A percentile compares a stretch with the other conserved stretches of the same genome.
Conservation (phyloP, 306 rosid species). For the Myrica gale region DNA sequence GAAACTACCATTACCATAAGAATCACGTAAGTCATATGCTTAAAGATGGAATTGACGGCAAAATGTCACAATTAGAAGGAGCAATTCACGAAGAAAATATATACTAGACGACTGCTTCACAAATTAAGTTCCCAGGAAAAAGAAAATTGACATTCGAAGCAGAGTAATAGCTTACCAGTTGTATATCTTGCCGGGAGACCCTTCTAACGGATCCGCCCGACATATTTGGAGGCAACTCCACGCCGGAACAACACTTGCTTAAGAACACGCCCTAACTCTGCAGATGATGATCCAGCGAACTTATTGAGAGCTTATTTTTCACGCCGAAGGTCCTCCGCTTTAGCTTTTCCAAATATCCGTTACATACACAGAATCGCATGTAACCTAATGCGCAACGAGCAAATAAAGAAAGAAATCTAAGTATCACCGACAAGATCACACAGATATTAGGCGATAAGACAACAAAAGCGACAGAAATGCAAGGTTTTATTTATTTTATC, state of each 20-base stretch:
- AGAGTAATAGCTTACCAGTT: conserved; percentile 58
- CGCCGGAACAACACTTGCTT: conserved; percentile 6
- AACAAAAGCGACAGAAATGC: neutral
- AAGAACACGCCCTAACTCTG: conserved; percentile 6
- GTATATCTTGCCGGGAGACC: conserved; percentile 82
- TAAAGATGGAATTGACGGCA: neutral
- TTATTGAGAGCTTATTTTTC: conserved; percentile 1
- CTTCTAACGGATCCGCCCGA: conserved; percentile 74
- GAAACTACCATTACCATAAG: neutral
- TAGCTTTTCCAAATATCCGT: conserved; percentile 7
- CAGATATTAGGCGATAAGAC: neutral
- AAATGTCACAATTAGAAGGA: neutral
- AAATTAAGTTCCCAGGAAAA: neutral
- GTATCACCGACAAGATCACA: conserved; percentile 24
- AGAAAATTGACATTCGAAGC: neutral
- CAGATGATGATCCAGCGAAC: conserved; percentile 2
- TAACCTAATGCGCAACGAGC: neutral
- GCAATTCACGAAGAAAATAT: neutral
- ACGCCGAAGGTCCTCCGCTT: conserved; percentile 7
- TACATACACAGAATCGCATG: neutral
- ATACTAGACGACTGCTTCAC: neutral
- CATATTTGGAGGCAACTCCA: conserved; percentile 41
- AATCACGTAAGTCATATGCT: neutral
- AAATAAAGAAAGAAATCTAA: neutral
- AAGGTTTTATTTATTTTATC: neutral